Percentiles rank a stretch among this genome's conserved stretches.
Evolutionary conservation across 2,329 filamentous ascomycete species (phyloP).

Genomic region (Verruconis gallopava): DNA sequence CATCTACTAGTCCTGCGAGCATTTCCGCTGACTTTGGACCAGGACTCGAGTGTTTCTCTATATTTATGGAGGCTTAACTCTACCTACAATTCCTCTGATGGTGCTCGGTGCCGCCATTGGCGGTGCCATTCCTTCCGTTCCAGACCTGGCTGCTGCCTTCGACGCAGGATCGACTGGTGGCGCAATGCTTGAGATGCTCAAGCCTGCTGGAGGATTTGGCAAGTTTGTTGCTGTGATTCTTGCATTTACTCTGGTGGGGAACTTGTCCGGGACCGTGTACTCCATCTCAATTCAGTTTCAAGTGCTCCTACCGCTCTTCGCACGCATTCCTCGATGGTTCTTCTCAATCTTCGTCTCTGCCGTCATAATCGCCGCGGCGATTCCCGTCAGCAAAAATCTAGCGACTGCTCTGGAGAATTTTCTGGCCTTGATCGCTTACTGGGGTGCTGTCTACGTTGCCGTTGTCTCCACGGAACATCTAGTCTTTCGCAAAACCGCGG

Average conservation of each 20-base stretch:
- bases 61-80: constrained; percentile 41
- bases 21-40: neutral
- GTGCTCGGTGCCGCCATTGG: constrained; percentile 51
- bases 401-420: constrained; percentile 39
- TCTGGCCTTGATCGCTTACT: constrained; percentile 24
- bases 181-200: constrained; percentile 46
- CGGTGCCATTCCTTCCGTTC: constrained; percentile 42
- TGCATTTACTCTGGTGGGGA: constrained; percentile 44
- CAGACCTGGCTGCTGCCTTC: constrained; percentile 43
- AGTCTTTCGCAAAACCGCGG: constrained; percentile 23
- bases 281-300: constrained; percentile 53
- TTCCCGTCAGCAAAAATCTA: constrained; percentile 43
- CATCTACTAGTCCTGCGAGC: constrained; percentile 11
- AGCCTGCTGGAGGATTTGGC: constrained; percentile 45
- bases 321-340: constrained; percentile 42
- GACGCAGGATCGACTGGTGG: constrained; percentile 42
- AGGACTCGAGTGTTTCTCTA: constrained; percentile 38
- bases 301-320: constrained; percentile 44
- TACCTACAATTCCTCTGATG: constrained; percentile 48
- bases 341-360: constrained; percentile 46
- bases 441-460: constrained; percentile 23
- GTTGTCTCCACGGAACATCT: constrained; percentile 25
- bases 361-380: constrained; percentile 46
- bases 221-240: constrained; percentile 49
- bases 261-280: constrained; percentile 48